These are phyloP conservation scores for Chlamydomonas eustigma DNA, from an alignment of 139 green algal genomes.

Conservation along the genomic window DNA sequence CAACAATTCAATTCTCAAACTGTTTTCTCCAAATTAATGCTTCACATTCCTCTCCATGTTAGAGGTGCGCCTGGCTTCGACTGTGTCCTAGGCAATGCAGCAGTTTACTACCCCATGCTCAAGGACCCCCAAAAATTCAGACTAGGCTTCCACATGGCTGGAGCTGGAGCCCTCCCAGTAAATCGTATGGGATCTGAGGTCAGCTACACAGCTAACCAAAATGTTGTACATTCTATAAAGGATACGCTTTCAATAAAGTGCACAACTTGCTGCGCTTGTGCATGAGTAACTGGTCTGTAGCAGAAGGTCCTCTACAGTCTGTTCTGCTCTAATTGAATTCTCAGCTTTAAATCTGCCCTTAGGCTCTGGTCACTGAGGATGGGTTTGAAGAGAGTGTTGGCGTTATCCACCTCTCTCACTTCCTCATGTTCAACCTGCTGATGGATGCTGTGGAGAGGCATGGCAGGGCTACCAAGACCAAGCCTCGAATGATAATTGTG, in stretches of 20 bases:
- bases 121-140: slow-evolving; percentile 44
- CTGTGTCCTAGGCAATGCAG: slow-evolving; percentile 79
- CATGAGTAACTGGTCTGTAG: too few species aligned
- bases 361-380: slow-evolving; percentile 57
- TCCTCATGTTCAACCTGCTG: slow-evolving; percentile 84
- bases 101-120: slow-evolving; percentile 85
- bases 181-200: slow-evolving; percentile 14
- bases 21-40: not conserved
- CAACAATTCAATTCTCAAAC: too few species aligned
- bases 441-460: slow-evolving; percentile 73
- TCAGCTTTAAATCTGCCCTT: too few species aligned
- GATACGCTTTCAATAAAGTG: too few species aligned
- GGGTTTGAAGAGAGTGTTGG: slow-evolving; percentile 80
- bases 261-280: too few species aligned
- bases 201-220: too few species aligned
- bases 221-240: too few species aligned
- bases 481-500: slow-evolving; percentile 76
- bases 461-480: slow-evolving; percentile 42
- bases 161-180: not conserved
- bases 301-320: not conserved
- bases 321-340: not conserved
- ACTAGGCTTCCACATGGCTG: slow-evolving; percentile 15
- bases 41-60: not conserved
- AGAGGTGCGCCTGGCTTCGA: slow-evolving; percentile 11
- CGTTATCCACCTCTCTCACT: slow-evolving; percentile 90